Evolutionary conservation across 345 rosid species (phyloP).

Genomic region (Crucihimalaya himalaica): DNA sequence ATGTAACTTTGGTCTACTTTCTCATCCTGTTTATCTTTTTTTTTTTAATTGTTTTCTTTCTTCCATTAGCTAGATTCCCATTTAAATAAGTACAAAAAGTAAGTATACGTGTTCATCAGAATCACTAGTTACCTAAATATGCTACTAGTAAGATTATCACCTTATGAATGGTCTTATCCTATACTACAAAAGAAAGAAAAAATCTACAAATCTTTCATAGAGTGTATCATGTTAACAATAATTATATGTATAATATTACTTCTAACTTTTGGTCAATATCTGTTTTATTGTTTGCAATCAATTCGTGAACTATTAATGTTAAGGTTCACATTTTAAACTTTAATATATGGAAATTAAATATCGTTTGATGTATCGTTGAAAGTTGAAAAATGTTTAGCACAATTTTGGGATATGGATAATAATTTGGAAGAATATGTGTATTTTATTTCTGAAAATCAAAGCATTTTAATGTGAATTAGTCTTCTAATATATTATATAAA

Average conservation of each 20-base stretch:
- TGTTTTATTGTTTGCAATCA: neutral
- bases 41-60: neutral
- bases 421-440: neutral
- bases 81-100: neutral
- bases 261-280: neutral
- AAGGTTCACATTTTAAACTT: neutral
- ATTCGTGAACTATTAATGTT: neutral
- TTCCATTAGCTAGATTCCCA: conserved; percentile 14
- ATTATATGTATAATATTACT: neutral
- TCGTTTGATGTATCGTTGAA: neutral
- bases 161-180: conserved; percentile 15
- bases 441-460: neutral
- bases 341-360: neutral
- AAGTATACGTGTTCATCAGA: neutral
- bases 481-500: too few relatives aligned
- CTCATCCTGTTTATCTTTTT: neutral
- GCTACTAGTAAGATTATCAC: neutral
- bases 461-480: too few relatives aligned
- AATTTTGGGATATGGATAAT: neutral
- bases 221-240: neutral
- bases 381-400: too few relatives aligned
- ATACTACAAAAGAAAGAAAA: neutral
- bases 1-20: conserved; percentile 10
- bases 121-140: conserved; percentile 13
- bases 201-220: neutral